Evolutionary conservation across 2,329 filamentous ascomycete species (phyloP), one percentile per base, ranked within the genome.

Genomic region (Colletotrichum sp.): DNA sequence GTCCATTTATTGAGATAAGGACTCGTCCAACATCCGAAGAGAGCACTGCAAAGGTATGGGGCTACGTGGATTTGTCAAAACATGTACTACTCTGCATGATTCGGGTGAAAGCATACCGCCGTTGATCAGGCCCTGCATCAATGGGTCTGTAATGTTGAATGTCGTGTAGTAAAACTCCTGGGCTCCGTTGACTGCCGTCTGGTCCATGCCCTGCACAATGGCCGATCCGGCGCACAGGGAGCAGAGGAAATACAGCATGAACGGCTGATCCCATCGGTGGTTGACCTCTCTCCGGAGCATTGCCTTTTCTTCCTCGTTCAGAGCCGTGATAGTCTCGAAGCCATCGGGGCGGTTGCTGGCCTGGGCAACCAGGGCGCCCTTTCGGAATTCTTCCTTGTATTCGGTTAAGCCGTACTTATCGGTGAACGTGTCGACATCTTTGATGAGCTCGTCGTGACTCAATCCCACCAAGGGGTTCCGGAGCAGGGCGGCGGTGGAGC

Each of bases 101-200:
- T 16, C 16, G 21, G 24, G n/a, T 24, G 10, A 5, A 18, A 24
- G 3, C 61, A 43, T 63, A 63, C 61, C 61, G 13, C 82, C 87
- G 76, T 93, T 93, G 10, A 90, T 84, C 6, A 92, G 86, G 4
- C 90, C 92, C 13, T 87, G 80, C 43, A 93, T 83, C 89, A 16
- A 77, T 67, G 21, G 84, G 84, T 74, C 88, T 80, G 24, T 84
- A 74, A 84, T 82, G 0, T 77, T 18, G 16, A 85, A 84, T 7
- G 82, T 81, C 0, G 67, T 10, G 12, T 82, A 84, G 58, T 83
- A 83, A 13, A 80, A 84, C 84, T 84, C 77, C 84, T 69, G n/a
- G 4, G 91, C 91, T 48, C 91, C 91, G 74, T 92, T 92, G 63
- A 92, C 90, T 4, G 92, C 91, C 0, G 91, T 92, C 80, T 93